Conservation (phyloP, 441 rosid species). For the Macaranga tanarius region DNA sequence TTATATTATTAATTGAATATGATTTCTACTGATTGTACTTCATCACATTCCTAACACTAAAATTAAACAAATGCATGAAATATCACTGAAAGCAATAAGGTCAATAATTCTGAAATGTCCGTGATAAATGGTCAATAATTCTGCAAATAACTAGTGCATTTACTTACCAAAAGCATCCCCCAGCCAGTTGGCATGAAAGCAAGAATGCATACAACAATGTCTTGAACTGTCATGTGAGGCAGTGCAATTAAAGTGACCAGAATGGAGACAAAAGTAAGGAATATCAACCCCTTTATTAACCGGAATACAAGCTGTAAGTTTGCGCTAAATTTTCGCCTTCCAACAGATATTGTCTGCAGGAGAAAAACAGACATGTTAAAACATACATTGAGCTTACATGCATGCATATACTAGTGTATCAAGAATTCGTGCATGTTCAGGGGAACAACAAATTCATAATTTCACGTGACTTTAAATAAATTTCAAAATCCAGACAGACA, state of each 20-base stretch:
- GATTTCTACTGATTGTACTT: too few relatives aligned
- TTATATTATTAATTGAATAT: too few relatives aligned
- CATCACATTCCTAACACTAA: too few relatives aligned
- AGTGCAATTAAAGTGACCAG: constrained; percentile 77
- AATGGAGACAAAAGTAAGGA: constrained; percentile 75
- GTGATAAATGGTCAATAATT: neutral
- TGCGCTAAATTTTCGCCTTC: constrained; percentile 87
- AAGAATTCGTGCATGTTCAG: too few relatives aligned
- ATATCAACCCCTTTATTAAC: constrained; percentile 92
- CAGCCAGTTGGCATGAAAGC: constrained; percentile 99
- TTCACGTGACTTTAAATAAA: neutral
- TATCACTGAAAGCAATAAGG: too few relatives aligned
- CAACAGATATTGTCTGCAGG: constrained; percentile 89
- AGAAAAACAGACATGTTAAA: neutral
- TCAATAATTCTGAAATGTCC: too few relatives aligned
- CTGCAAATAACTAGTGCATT: neutral
- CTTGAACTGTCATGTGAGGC: constrained; percentile 79
- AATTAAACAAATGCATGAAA: too few relatives aligned
- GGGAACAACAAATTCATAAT: too few relatives aligned
- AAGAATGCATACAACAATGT: constrained; percentile 86
- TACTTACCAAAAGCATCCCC: constrained; percentile 94
- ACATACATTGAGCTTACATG: neutral
- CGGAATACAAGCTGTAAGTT: constrained; percentile 94
- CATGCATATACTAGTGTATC: neutral
- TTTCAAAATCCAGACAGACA: neutral